A percentile compares a stretch with the other conserved stretches of the same genome.
Conservation (phyloP, 208 protist genomes). For the Herpetomonas tarakana region DNA sequence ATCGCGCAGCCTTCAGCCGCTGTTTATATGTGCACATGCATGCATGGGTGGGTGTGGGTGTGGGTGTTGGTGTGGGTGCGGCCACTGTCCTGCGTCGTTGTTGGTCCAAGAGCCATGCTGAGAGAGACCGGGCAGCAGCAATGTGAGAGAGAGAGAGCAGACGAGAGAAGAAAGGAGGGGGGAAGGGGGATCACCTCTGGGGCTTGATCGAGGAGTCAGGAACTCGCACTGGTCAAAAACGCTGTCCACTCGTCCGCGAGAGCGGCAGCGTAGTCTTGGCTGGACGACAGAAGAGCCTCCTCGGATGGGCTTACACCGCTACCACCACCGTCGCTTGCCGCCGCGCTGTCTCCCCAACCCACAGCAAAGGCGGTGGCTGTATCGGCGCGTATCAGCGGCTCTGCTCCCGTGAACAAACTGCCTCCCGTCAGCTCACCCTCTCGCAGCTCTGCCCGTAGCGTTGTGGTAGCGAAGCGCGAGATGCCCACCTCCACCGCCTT, state of each 20-base stretch:
- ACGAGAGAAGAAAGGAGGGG: too few species aligned
- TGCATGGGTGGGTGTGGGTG: too few species aligned
- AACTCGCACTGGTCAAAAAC: too few species aligned
- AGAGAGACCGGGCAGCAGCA: too few species aligned
- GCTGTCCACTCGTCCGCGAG: background rate
- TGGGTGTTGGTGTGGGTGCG: too few species aligned
- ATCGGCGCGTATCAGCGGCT: slow-evolving; percentile 19
- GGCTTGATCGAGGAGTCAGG: too few species aligned
- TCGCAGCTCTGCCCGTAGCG: slow-evolving; percentile 2
- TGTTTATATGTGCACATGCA: too few species aligned
- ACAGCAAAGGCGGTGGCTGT: slow-evolving; percentile 26
- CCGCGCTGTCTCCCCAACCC: slow-evolving; percentile 45
- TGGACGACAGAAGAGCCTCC: background rate
- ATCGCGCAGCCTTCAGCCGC: too few species aligned
- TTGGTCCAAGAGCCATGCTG: too few species aligned
- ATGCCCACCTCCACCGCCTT: slow-evolving; percentile 37
- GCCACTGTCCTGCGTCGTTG: too few species aligned
- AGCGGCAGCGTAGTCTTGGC: background rate
- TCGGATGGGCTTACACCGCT: background rate
- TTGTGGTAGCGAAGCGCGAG: slow-evolving; percentile 31
- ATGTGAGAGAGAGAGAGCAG: too few species aligned
- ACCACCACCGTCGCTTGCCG: background rate
- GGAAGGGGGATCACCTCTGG: too few species aligned
- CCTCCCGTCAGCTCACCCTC: background rate
- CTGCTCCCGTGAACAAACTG: slow-evolving; percentile 30